Base-by-base conservation (phyloP, 257 asterid genomes). In the Nicotiana otophora region DNA sequence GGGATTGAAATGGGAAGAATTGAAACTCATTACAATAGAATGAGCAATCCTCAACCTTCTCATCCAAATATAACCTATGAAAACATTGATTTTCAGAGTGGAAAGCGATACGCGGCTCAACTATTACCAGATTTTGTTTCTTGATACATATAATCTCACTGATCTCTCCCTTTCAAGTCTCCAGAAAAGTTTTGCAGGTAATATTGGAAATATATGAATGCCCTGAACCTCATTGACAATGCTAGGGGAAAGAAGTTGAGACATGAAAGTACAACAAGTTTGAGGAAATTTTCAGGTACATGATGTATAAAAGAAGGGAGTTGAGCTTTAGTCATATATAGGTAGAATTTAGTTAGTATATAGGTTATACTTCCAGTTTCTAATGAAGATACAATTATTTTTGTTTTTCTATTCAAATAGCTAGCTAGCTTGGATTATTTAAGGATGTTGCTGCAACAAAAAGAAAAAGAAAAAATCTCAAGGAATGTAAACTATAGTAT, bases 71-170 rank as follows among this genome's bases (percentile, higher is more conserved):
- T 86, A 54, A 92, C 89, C 36, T 92, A 92, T 4, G 99, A 95
- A 79, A 91, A 66, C 84, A 84, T 94, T 81, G 91, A 89, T 90
- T 83, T 92, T 78, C 97, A 94, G 89, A 89, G 84, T 80, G 89
- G 97, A 10, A 95, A 95, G 88, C 88, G 95, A 83, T 95, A 91
- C 23, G 93, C 94, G 1, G 93, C 97, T 2, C 97, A 92, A 82
- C 80, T 95, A 87, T 76, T 95, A 91, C 98, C 94, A 4, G 98
- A 95, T 91, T 95, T 91, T 70, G 97, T 94, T 7, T 87, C 97
- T 78, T 92, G 85, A 87, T 74, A 74, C 19, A 68, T 33, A 67
- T 67, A 46, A 46, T 9, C 51, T 42, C 12, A 42, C 4, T 42
- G 4, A 42, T 42, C 51, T 2, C 51, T 42, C 51, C 51, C 51